A percentile compares a stretch with the other conserved stretches of the same genome.
Conservation (phyloP, 768 basidiomycete species). For the Phlegmacium glaucopus region DNA sequence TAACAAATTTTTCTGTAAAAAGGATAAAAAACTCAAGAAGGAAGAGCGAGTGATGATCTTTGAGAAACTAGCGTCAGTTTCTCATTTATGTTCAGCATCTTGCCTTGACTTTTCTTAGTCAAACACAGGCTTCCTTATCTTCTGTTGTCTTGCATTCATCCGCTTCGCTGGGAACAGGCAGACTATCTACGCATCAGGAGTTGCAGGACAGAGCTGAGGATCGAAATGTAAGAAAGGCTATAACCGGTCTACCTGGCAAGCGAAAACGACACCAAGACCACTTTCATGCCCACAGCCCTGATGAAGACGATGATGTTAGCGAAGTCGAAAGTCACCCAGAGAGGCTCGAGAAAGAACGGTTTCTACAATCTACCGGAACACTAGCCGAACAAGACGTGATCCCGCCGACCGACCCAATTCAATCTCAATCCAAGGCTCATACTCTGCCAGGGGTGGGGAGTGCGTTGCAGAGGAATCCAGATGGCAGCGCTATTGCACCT, state of each 20-base stretch:
- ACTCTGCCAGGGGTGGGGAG: conserved; percentile 44
- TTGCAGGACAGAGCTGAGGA: conserved; percentile 58
- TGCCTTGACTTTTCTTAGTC: conserved; percentile 43
- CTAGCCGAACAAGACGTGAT: no score
- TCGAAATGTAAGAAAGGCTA: conserved; percentile 47
- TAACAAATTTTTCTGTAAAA: conserved; percentile 3
- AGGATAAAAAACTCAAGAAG: conserved; percentile 93
- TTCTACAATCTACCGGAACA: background rate
- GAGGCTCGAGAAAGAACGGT: conserved; percentile 1
- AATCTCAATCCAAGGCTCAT: conserved; percentile 10
- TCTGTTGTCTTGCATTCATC: conserved; percentile 71
- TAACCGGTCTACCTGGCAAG: conserved; percentile 46
- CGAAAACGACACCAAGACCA: conserved; percentile 44
- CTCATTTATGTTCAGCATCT: background rate
- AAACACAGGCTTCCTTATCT: conserved; percentile 69
- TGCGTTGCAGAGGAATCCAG: conserved; percentile 61
- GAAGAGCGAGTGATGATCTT: conserved; percentile 78
- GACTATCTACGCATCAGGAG: conserved; percentile 55
- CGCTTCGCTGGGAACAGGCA: conserved; percentile 79
- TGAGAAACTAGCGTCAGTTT: conserved; percentile 75
- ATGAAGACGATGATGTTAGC: conserved; percentile 23
- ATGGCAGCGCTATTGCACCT: conserved; percentile 57
- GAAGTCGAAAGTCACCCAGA: conserved; percentile 22
- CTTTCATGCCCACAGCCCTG: conserved; percentile 36
- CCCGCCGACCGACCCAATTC: conserved; percentile 3